Evolutionary conservation across 2,329 filamentous ascomycete species (phyloP).

Genomic region (Bipolaris oryzae): DNA sequence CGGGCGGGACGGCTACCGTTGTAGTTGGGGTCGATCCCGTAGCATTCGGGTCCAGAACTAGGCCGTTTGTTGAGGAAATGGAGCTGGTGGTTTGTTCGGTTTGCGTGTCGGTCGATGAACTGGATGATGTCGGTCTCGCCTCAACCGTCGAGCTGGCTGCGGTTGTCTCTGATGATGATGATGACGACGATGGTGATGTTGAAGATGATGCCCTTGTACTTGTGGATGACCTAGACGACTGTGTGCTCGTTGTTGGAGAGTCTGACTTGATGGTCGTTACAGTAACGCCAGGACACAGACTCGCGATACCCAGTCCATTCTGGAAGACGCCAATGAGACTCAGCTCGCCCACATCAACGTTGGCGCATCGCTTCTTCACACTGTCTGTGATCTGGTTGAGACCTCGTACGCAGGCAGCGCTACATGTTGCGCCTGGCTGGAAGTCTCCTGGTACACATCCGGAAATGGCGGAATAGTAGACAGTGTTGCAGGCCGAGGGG

Average conservation of each 20-base stretch:
- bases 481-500: constrained; percentile 45
- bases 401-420: constrained; percentile 48
- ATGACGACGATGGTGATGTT: too few relatives aligned
- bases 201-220: constrained; percentile 13
- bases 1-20: constrained; percentile 12
- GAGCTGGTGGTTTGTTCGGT: constrained; percentile 11
- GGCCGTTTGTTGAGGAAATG: constrained; percentile 14
- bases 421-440: constrained; percentile 37
- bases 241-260: constrained; percentile 7
- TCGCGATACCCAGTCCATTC: constrained; percentile 45
- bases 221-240: constrained; percentile 15
- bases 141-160: constrained; percentile 2
- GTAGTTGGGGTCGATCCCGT: constrained; percentile 16
- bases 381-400: constrained; percentile 43
- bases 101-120: constrained; percentile 8
- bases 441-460: constrained; percentile 53
- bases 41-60: constrained; percentile 24
- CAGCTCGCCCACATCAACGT: constrained; percentile 45
- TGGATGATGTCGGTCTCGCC: constrained; percentile 13
- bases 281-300: constrained; percentile 48
- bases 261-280: constrained; percentile 25
- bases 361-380: constrained; percentile 43
- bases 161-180: not conserved
- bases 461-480: constrained; percentile 51
- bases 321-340: constrained; percentile 54